A percentile compares a stretch with the other conserved stretches of the same genome.
Conservation (phyloP, 306 rosid species). For the Mucuna pruriens region DNA sequence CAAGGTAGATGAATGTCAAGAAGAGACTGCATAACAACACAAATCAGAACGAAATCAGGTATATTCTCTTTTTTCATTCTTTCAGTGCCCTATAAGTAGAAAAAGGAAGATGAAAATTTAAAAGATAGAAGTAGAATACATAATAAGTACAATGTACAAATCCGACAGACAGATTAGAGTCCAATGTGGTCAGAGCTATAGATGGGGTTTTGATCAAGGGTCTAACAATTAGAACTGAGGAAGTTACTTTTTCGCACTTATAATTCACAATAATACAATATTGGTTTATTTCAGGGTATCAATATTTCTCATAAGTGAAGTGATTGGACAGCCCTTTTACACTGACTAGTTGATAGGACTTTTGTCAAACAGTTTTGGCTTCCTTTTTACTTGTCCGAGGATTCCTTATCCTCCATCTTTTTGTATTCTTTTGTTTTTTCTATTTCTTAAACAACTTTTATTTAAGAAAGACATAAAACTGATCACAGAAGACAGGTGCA, state of each 20-base stretch:
- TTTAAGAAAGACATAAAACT: background rate
- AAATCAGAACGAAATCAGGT: slow-evolving; percentile 14
- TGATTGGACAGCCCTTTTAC: background rate
- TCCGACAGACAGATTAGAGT: background rate
- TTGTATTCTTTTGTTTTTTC: background rate
- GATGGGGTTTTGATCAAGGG: background rate
- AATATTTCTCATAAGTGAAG: background rate
- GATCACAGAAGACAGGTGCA: background rate
- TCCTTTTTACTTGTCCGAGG: background rate
- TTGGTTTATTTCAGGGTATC: background rate
- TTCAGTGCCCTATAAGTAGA: background rate
- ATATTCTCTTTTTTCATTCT: background rate
- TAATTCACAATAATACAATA: slow-evolving; percentile 2
- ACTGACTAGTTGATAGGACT: background rate
- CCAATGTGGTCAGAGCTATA: background rate
- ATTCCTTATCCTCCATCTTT: background rate
- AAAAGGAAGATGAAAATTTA: background rate
- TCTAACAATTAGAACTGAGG: background rate
- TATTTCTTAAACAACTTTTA: background rate
- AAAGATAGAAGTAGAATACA: background rate
- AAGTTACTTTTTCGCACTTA: slow-evolving; percentile 5
- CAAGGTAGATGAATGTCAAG: slow-evolving; percentile 19
- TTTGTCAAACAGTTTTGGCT: background rate
- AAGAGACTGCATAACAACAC: slow-evolving; percentile 25
- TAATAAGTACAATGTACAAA: background rate